Evolutionary conservation across 441 rosid species (phyloP).

Genomic region (Populus hybrid): DNA sequence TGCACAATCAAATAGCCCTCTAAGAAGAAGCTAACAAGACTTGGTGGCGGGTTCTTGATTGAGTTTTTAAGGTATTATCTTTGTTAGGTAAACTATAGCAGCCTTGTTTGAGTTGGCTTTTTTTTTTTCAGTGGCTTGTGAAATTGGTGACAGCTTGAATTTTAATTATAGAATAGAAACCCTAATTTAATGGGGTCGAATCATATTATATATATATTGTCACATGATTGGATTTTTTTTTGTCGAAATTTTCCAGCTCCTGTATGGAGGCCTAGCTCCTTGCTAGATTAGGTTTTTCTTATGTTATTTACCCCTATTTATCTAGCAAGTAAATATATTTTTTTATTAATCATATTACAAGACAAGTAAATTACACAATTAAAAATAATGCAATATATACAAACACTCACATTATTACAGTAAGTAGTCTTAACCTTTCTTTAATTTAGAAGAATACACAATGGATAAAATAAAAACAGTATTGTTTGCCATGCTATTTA

Average conservation of each 20-base stretch:
- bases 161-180: not conserved
- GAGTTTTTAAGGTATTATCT: not conserved
- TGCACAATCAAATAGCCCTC: not conserved
- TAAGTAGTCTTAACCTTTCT: no score
- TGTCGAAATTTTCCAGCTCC: no score
- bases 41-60: not conserved
- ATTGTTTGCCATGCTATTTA: not conserved
- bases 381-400: no score
- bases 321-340: not conserved
- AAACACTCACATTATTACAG: no score
- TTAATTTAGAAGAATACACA: no score
- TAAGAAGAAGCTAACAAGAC: not conserved
- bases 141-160: conserved; percentile 19
- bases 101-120: not conserved
- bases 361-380: no score
- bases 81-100: not conserved
- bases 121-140: not conserved
- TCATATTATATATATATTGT: not conserved
- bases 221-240: no score
- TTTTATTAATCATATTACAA: not conserved
- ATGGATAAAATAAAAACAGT: not conserved
- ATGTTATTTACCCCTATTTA: no score
- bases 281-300: no score
- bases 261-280: no score
- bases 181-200: conserved; percentile 5